A percentile compares a stretch with the other conserved stretches of the same genome.
Evolutionary conservation across 306 rosid genomes (phyloP).

Genomic region (Rosa rugosa): DNA sequence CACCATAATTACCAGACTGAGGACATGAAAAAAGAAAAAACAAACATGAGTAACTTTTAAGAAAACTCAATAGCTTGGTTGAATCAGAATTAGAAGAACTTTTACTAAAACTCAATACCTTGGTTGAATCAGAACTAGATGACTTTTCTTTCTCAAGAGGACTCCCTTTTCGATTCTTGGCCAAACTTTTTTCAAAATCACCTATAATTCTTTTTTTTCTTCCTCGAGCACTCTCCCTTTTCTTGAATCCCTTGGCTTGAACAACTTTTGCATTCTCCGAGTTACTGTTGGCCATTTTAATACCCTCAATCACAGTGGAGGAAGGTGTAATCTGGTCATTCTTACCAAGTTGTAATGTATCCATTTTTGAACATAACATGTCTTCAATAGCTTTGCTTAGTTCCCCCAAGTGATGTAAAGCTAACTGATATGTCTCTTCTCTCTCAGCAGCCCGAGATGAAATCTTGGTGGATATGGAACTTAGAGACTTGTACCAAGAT

Average conservation of each 20-base stretch:
- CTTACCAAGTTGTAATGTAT: not conserved
- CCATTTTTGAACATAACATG: not conserved
- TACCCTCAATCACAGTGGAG: not conserved
- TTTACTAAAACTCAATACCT: not conserved
- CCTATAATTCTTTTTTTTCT: not conserved
- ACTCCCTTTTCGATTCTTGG: not conserved
- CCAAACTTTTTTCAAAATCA: not conserved
- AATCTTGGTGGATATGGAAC: not conserved
- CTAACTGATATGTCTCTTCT: not conserved
- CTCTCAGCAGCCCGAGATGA: conserved; percentile 1
- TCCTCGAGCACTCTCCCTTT: not conserved
- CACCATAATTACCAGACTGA: too few relatives aligned
- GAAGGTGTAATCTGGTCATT: not conserved
- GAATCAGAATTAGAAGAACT: too few relatives aligned
- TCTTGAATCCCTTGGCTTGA: not conserved
- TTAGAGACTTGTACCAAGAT: not conserved
- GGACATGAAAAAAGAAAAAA: too few relatives aligned
- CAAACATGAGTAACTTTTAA: too few relatives aligned
- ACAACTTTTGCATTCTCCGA: not conserved
- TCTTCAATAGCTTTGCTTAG: not conserved
- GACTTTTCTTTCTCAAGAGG: not conserved
- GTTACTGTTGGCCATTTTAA: not conserved
- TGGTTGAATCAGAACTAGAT: not conserved
- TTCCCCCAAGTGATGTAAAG: not conserved
- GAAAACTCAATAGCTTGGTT: too few relatives aligned